phyloP scores from a whole-genome alignment of 768 basidiomycete species.

The Russula griseocarnosa region DNA sequence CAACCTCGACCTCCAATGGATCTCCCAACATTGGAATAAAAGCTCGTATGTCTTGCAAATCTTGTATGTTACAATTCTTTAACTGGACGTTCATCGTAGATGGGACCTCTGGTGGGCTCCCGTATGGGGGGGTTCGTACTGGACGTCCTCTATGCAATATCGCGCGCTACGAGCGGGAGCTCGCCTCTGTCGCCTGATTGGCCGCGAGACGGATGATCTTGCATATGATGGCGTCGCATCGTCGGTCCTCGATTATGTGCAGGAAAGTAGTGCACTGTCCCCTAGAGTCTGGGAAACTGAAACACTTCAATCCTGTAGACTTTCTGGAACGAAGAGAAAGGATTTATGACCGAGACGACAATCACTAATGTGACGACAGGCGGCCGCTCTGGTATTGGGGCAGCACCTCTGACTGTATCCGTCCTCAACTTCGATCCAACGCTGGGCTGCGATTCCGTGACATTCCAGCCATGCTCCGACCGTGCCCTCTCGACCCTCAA shows the following conservation, averaged over 20 bases:
- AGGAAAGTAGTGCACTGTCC: not conserved
- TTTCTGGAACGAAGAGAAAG: constrained; percentile 22
- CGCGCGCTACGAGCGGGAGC: constrained; percentile 15
- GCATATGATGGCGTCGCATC: constrained; percentile 7
- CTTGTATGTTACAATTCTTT: too few species aligned
- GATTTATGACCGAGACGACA: constrained; percentile 20
- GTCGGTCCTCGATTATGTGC: constrained; percentile 10
- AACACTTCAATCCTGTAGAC: not conserved
- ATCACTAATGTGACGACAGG: constrained; percentile 23
- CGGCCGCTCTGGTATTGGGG: constrained; percentile 32
- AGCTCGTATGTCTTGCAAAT: not conserved
- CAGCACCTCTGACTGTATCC: constrained; percentile 34
- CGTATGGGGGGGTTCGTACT: constrained; percentile 23
- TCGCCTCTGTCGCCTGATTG: constrained; percentile 7
- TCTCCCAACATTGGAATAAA: not conserved
- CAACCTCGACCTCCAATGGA: not conserved
- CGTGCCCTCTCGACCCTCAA: constrained; percentile 31
- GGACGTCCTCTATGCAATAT: constrained; percentile 21
- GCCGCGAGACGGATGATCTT: constrained; percentile 8
- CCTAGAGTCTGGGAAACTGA: not conserved
- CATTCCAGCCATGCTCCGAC: constrained; percentile 35
- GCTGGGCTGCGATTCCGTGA: constrained; percentile 25
- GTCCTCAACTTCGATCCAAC: constrained; percentile 34
- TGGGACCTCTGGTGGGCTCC: constrained; percentile 21
- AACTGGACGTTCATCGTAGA: not conserved